Base-by-base conservation (phyloP, 2,329 filamentous ascomycete species). In the Ophiocordyceps unilateralis region DNA sequence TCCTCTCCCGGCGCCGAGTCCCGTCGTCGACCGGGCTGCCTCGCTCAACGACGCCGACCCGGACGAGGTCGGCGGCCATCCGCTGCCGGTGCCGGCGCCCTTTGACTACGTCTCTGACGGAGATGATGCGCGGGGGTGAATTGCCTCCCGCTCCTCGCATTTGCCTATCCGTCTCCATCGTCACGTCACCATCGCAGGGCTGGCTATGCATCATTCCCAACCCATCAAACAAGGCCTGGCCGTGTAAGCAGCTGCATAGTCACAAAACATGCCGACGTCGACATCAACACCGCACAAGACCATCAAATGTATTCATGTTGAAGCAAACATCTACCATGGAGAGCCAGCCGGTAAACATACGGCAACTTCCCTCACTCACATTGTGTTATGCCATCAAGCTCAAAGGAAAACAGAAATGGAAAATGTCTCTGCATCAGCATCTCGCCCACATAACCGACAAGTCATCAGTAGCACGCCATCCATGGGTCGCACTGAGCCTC, bases 401-500 rank as follows among this genome's bases (percentile, higher is more conserved):
- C 40, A 14, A 40, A 30, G 15, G 40, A 39, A 26, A 46, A 43
- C 17, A 10, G 11, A 36, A 36, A 36, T 2, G n/a, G 8, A 11
- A 49, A 36, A 45, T 50, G 42, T n/a, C n/a, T n/a, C n/a, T n/a
- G n/a, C n/a, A n/a, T n/a, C 32, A 17, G 42, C 39, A 9, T 20
- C 15, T 37, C 19, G n/a, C n/a, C n/a, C n/a, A n/a, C n/a, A 10
- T 20, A 15, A 19, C n/a, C 34, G 34, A 9, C 36, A n/a, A n/a
- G n/a, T n/a, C n/a, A 19, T 53, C 49, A 59, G 37, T 46, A 41
- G 41, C 61, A 63, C 17, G 53, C 58, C 50, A 62, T 60, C 61
- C 61, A 63, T 15, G 61, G 61, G 23, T 55, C 52, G 40, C 61
- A 63, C 43, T 61, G 53, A 5, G 58, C 61, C 43, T 63, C 52